Conservation (phyloP, 2,329 filamentous ascomycete species). For the Ophiocordyceps sinensis region DNA sequence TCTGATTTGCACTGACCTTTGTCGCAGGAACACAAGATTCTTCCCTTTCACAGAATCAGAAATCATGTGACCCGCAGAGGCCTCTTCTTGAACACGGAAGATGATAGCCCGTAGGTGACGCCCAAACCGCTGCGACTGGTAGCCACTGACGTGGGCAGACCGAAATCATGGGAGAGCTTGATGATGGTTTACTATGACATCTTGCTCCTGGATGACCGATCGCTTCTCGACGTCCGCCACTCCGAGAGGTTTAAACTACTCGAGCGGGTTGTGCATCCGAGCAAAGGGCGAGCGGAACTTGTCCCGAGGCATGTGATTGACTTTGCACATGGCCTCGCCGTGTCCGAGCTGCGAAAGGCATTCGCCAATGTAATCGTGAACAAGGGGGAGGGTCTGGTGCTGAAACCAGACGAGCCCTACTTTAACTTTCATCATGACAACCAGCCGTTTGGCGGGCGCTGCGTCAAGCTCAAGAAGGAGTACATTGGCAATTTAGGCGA, state of each 20-base stretch:
- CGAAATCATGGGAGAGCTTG: constrained; percentile 35
- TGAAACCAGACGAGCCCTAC: constrained; percentile 72
- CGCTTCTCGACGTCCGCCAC: constrained; percentile 35
- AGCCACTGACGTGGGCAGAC: constrained; percentile 19
- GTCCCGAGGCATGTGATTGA: constrained; percentile 54
- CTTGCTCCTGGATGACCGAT: constrained; percentile 37
- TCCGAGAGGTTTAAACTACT: constrained; percentile 48
- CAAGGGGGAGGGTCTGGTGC: constrained; percentile 62
- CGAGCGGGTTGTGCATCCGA: constrained; percentile 31
- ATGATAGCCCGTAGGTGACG: constrained; percentile 49
- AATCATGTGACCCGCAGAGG: constrained; percentile 68
- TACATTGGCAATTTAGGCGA: constrained; percentile 68
- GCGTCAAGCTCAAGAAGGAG: constrained; percentile 81
- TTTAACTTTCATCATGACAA: constrained; percentile 36
- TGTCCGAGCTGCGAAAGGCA: constrained; percentile 39
- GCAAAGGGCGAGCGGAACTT: constrained; percentile 49
- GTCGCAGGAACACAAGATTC: constrained; percentile 39
- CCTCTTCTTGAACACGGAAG: constrained; percentile 47
- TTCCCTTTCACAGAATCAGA: constrained; percentile 70
- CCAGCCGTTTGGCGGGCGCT: constrained; percentile 29
- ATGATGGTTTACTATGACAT: constrained; percentile 50
- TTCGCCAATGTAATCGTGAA: constrained; percentile 55
- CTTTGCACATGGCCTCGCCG: constrained; percentile 39
- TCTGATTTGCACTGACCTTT: constrained; percentile 4
- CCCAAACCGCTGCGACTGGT: too few relatives aligned